A percentile compares a stretch with the other conserved stretches of the same genome.
These are phyloP conservation scores for Mrakia frigida DNA, from an alignment of 768 basidiomycete species.

Conservation along the genomic window DNA sequence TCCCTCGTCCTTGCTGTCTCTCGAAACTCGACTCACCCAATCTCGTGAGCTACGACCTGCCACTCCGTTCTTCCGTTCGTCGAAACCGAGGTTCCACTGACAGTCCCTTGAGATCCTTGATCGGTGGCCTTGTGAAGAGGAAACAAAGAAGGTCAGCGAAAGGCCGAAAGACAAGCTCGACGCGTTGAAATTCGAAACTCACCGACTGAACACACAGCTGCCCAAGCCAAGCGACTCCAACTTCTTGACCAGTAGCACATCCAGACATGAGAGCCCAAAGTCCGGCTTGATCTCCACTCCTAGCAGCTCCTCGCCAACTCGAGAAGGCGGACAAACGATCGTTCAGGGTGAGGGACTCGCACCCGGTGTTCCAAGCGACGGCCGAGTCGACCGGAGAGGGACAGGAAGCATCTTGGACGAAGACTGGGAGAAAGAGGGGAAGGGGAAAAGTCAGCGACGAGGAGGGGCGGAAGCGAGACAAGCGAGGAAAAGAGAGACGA, in stretches of 20 bases:
- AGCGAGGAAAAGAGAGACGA: not conserved
- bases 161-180: not conserved
- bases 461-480: slow-evolving; percentile 54
- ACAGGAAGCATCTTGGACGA: slow-evolving; percentile 50
- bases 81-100: slow-evolving; percentile 77
- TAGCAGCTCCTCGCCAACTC: slow-evolving; percentile 68
- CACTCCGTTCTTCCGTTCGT: slow-evolving; percentile 71
- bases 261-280: slow-evolving; percentile 86
- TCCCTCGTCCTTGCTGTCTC: no score
- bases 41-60: slow-evolving; percentile 70
- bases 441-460: slow-evolving; percentile 38
- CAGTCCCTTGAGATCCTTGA: slow-evolving; percentile 48
- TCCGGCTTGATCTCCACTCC: slow-evolving; percentile 62
- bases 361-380: slow-evolving; percentile 71
- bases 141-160: not conserved
- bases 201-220: slow-evolving; percentile 55
- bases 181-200: not conserved
- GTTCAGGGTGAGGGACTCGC: slow-evolving; percentile 57
- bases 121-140: slow-evolving; percentile 44
- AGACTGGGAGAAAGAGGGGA: slow-evolving; percentile 19
- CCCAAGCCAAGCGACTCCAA: slow-evolving; percentile 80
- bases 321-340: slow-evolving; percentile 71
- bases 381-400: slow-evolving; percentile 54
- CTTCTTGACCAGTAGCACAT: slow-evolving; percentile 69
- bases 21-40: slow-evolving; percentile 46